phyloP scores from a whole-genome alignment of 441 rosid species.

The Pelargonium australe region DNA sequence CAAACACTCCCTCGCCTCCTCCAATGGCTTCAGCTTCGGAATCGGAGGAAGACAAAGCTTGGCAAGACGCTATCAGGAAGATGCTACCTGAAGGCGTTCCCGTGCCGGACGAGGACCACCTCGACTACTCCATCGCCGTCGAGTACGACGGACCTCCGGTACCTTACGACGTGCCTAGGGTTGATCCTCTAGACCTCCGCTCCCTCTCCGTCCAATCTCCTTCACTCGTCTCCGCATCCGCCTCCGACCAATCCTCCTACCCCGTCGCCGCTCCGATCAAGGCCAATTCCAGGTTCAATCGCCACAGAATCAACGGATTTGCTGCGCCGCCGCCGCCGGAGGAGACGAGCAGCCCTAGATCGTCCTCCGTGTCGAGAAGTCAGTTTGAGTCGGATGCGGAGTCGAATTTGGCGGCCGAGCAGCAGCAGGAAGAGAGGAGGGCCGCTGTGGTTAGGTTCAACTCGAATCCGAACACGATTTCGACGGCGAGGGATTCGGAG shows the following conservation, averaged over 20 bases:
- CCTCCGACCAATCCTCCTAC: slow-evolving; percentile 68
- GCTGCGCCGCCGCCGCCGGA: slow-evolving; percentile 15
- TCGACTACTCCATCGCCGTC: slow-evolving; percentile 84
- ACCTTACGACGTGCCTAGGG: slow-evolving; percentile 56
- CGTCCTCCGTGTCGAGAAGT: slow-evolving; percentile 33
- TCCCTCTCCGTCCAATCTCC: slow-evolving; percentile 63
- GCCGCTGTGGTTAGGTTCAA: slow-evolving; percentile 73
- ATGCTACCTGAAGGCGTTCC: slow-evolving; percentile 90
- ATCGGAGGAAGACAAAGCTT: slow-evolving; percentile 37
- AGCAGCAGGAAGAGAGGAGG: slow-evolving; percentile 22
- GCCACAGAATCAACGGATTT: background rate
- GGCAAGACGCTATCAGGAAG: slow-evolving; percentile 68
- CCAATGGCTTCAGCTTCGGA: slow-evolving; percentile 17
- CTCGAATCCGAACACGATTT: background rate
- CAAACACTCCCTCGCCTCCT: slow-evolving; percentile 57
- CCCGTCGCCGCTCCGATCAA: background rate
- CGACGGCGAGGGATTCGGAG: slow-evolving; percentile 31
- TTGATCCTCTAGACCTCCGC: slow-evolving; percentile 68
- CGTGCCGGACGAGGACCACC: slow-evolving; percentile 56
- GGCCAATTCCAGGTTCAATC: background rate
- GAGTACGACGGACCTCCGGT: slow-evolving; percentile 76
- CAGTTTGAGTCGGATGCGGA: slow-evolving; percentile 17
- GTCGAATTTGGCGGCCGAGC: background rate
- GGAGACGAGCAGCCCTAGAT: slow-evolving; percentile 31
- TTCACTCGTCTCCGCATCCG: slow-evolving; percentile 57